Evolutionary conservation across 768 basidiomycete species (phyloP), one percentile per base, ranked within the genome.

Genomic region (Tricholoma saponaceum): DNA sequence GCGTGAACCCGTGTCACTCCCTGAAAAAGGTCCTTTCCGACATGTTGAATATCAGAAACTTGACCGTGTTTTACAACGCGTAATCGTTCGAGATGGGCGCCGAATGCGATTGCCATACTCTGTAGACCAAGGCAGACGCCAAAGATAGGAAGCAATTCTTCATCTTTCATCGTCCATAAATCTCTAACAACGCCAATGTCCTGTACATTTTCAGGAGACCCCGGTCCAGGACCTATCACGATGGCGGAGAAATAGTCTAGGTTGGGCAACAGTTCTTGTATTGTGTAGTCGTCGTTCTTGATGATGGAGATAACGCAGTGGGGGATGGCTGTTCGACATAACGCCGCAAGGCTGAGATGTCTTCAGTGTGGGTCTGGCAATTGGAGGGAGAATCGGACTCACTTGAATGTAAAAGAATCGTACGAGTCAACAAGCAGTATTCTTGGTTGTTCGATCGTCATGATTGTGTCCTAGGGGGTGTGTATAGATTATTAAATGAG

Each of bases 351-450:
- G 66, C 91, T 92, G 47, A 5, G 26, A 37, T 51, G 55, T 10
- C 41, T 23, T 50, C 25, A 32, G 46, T 28, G 51, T 26, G 30
- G 30, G 6, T 59, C 12, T 14, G 28, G 28, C 8, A 53, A 30
- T 39, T 10, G 26, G 39, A 58, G 18, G 4, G 22, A 12, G 32
- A 44, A 6, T 28, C 41, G 25, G 46, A 77, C 87, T 57, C 55
- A 91, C 90, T 92, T 93, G 82, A 83, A 82, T n/a, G 91, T 89
- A 70, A 92, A 93, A 1, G 90, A 92, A 69, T 92, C 91, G 62
- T 92, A 91, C 0, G 90, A 92, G 67, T 92, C 91, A 28, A 92
- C 77, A 47, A 93, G 76, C 28, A 92, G 76, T 49, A 93, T 74
- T 53, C 81, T 77, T 46, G 83, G 83, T 16, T 64, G 64, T 55